Base-by-base conservation (phyloP, 345 rosid species). In the Boechera divaricarpa region DNA sequence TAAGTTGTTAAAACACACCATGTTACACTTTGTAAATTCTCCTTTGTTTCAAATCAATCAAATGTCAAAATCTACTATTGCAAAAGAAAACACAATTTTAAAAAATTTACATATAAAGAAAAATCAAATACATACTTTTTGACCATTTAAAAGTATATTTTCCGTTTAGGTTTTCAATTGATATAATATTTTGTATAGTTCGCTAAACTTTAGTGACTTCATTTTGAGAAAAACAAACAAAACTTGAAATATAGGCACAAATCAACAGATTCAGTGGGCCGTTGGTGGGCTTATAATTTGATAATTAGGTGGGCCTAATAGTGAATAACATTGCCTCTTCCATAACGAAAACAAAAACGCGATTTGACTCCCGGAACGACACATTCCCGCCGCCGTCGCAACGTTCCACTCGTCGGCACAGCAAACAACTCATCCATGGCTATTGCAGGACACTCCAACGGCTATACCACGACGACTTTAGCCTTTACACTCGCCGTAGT, bases 331-430 rank as follows among this genome's bases (percentile, higher is more conserved):
- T 8, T 2, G 33, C 32, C 69, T 48, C 67, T 58, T 26, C 13
- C 26, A 28, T 7, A 39, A 10, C 53, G n/a, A 52, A 72, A 16
- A 26, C 0, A 6, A 16, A 9, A 15, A 21, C 56, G 7, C 18
- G 55, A 58, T 48, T 69, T 3, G 26, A 41, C 18, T n/a, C 7
- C 60, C 60, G 72, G 48, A 36, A 8, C 21, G 33, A 31, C 44
- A 70, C 21, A 44, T 35, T 67, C 55, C 76, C 65, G 80, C 75
- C 70, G 70, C 80, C 75, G 69, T 42, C 63, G 31, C 21, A 24
- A 68, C 74, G 57, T 42, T 67, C 63, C 55, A 42, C 51, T 76
- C 71, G 65, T 66, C 72, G 77, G 72, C 72, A 2, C 4, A 21
- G 49, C 18, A 61, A 32, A 18, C 45, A 51, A 48, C 28, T 75